Evolutionary conservation across 371 early-diverging fungal species (phyloP).

Genomic region (Caulochytrium protostelioides): DNA sequence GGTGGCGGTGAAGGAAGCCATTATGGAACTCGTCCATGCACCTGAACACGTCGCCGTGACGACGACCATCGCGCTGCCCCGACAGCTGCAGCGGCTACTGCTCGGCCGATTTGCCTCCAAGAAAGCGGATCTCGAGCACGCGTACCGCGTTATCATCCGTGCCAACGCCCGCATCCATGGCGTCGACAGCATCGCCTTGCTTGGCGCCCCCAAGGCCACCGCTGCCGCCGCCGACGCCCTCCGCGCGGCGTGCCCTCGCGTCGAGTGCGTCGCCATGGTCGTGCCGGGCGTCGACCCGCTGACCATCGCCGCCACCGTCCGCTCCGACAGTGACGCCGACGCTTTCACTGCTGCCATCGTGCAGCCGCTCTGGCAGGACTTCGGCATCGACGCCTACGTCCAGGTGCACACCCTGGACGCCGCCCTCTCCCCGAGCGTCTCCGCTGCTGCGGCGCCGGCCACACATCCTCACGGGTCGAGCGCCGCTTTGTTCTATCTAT

Average conservation of each 20-base stretch:
- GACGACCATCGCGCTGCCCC: constrained; percentile 18
- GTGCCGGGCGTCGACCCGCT: constrained; percentile 4
- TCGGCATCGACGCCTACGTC: constrained; percentile 8
- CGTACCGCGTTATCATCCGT: background rate
- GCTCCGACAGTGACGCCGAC: too few species aligned
- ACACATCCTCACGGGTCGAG: too few species aligned
- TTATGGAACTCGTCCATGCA: constrained; percentile 47
- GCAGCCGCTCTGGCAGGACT: constrained; percentile 5
- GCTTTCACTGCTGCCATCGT: constrained; percentile 5
- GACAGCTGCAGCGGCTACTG: constrained; percentile 20
- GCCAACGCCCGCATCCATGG: constrained; percentile 1
- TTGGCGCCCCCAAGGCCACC: constrained; percentile 10
- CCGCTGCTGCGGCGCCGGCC: too few species aligned
- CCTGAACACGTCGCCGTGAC: constrained; percentile 27
- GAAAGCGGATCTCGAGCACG: too few species aligned
- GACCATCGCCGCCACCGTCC: constrained; percentile 1
- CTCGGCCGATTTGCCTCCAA: too few species aligned
- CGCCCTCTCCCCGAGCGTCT: too few species aligned
- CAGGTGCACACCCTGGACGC: constrained; percentile 3
- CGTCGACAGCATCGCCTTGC: constrained; percentile 2
- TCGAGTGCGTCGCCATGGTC: constrained; percentile 8
- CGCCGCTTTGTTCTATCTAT: too few species aligned
- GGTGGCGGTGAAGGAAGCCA: constrained; percentile 38
- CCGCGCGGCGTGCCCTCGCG: constrained; percentile 9
- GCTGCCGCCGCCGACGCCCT: constrained; percentile 7